Base-by-base conservation (phyloP, 176 grass and related monocot species). In the Areca catechu region DNA sequence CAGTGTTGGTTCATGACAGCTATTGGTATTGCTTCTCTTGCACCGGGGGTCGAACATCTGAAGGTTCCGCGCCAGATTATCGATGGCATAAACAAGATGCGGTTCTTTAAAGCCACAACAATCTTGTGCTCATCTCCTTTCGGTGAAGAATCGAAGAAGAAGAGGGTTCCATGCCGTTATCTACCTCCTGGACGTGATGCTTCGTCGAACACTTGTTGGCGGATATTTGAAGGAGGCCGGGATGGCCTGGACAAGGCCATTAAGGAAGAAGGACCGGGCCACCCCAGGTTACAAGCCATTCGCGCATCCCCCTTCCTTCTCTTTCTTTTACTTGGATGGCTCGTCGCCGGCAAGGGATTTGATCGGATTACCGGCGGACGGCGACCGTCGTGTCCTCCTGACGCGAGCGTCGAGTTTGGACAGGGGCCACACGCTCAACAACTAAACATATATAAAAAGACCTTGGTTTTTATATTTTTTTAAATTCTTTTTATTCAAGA, bases 11-110 rank as follows among this genome's bases (percentile, higher is more conserved):
- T 61, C 49, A 17, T 20, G 16, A 20, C 69, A 70, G 21, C 60
- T 68, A 60, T 82, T 70, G 1, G 51, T 37, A 21, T 56, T 23
- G 49, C 76, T 81, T 0, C 74, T 68, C 62, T 71, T 86, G 66
- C 63, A 80, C 64, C 61, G 48, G 5, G 48, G 30, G 47, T 82
- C 75, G 30, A 90, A 57, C 66, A 66, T 16, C 15, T 79, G 77
- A 22, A 96, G 72, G 43, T 80, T 96, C 53, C 74, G 86, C 1
- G 72, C 59, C 30, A 97, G 51, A 62, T 80, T 72, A 17, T 90
- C 83, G 57, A 90, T 71, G 4, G 83, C 77, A 74, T 79, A 69
- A 72, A 83, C 90, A 48, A 97, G 80, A 53, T 88, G 72, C 15
- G 88, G 62, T 29, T 97, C 77, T 29, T 29, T 29, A 6, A 0